Conservation (phyloP, 768 basidiomycete species). For the Tephrocybe sp. region DNA sequence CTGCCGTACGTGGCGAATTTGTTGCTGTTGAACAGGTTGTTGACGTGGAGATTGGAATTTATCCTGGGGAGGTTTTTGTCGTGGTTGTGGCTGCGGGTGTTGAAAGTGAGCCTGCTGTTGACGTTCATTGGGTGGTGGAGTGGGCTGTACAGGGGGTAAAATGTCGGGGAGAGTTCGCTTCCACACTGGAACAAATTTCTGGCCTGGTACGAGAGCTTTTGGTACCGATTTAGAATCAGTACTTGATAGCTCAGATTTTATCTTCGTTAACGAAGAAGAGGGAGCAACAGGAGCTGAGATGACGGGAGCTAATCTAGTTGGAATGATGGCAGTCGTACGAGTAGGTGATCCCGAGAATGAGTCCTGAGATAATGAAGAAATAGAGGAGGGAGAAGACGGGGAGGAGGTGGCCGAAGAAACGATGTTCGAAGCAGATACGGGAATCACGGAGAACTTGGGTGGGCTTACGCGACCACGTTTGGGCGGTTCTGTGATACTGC, state of each 20-base stretch:
- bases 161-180: conserved; percentile 32
- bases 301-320: background rate
- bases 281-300: background rate
- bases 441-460: conserved; percentile 18
- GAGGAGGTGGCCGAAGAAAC: conserved; percentile 11
- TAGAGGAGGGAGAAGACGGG: conserved; percentile 14
- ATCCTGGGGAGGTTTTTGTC: conserved; percentile 11
- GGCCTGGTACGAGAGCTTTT: conserved; percentile 12
- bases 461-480: conserved; percentile 21
- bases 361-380: conserved; percentile 17
- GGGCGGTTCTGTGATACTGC: conserved; percentile 1
- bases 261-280: conserved; percentile 8
- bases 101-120: conserved; percentile 12
- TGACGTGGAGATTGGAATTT: conserved; percentile 2
- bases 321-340: background rate
- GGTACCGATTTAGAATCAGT: background rate
- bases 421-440: conserved; percentile 18
- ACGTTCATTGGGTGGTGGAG: conserved; percentile 18
- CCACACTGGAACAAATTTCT: conserved; percentile 42
- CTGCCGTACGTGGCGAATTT: background rate
- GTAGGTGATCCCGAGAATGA: conserved; percentile 15
- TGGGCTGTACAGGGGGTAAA: conserved; percentile 25
- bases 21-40: background rate
- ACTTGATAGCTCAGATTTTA: conserved; percentile 12
- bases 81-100: conserved; percentile 7